Evolutionary conservation across 805 yeast genomes (phyloP).

Genomic region (Saccharomycopsis guyanensis): DNA sequence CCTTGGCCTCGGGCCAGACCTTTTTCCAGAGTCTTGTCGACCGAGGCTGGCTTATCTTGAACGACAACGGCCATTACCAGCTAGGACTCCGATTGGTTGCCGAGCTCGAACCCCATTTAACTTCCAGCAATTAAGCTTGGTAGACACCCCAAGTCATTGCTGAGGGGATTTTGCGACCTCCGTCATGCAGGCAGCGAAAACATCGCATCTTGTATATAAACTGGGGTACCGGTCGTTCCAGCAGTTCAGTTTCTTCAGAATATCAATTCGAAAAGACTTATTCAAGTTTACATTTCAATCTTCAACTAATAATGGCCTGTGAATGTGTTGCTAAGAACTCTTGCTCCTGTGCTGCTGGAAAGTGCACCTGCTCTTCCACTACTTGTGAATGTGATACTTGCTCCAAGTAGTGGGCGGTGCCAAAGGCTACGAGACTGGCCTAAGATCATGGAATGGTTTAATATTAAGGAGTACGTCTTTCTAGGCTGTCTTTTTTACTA

Average conservation of each 20-base stretch:
- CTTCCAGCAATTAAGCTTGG: not conserved
- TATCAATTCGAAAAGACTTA: too few species aligned
- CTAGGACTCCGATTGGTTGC: conserved; percentile 15
- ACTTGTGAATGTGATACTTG: not conserved
- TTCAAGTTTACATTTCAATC: too few species aligned
- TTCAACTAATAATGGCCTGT: not conserved
- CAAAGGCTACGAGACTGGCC: too few species aligned
- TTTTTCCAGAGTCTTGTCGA: conserved; percentile 12
- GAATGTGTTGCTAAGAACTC: not conserved
- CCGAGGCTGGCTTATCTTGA: conserved; percentile 16
- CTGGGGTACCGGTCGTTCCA: too few species aligned
- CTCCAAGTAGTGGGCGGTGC: too few species aligned
- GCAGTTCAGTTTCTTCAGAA: too few species aligned
- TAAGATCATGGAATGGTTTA: too few species aligned
- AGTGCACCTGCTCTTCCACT: not conserved
- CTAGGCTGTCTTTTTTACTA: too few species aligned
- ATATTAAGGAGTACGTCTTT: too few species aligned
- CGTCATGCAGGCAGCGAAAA: not conserved
- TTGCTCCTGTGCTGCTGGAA: not conserved
- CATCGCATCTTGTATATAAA: too few species aligned
- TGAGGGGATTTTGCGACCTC: too few species aligned
- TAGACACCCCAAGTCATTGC: not conserved
- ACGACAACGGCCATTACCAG: conserved; percentile 7
- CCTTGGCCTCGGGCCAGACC: conserved; percentile 10
- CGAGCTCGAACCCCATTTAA: conserved; percentile 11